phyloP scores from a whole-genome alignment of 345 rosid genomes.

The Sonneratia alba region DNA sequence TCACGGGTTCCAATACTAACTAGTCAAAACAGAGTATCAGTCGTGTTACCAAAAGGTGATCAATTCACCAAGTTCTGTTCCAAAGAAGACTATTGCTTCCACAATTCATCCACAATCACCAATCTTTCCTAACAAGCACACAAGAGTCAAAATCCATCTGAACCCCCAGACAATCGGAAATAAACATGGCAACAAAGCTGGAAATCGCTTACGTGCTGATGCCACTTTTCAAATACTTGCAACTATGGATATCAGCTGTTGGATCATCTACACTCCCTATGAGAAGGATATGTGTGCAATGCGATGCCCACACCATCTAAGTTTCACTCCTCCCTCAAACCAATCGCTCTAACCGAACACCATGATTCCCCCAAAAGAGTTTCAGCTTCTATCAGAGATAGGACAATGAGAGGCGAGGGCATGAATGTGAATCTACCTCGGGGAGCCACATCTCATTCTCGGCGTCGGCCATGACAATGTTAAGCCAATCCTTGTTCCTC shows the following conservation, averaged over 20 bases:
- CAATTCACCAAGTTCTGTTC: no score
- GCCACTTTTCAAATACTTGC: no score
- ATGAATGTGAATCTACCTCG: conserved; percentile 38
- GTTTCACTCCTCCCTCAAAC: not conserved
- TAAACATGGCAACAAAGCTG: not conserved
- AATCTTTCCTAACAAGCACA: not conserved
- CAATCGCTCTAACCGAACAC: not conserved
- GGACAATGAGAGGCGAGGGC: no score
- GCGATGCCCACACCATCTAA: no score
- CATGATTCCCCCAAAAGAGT: not conserved
- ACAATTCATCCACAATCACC: not conserved
- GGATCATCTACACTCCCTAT: not conserved
- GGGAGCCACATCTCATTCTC: conserved; percentile 94
- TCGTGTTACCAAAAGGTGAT: no score
- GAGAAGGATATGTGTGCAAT: not conserved
- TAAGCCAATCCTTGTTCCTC: conserved; percentile 71
- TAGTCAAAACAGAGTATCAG: no score
- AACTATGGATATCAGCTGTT: not conserved
- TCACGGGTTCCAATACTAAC: no score
- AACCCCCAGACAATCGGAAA: not conserved
- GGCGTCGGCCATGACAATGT: conserved; percentile 80
- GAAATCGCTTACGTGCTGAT: not conserved
- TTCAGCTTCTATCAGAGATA: no score
- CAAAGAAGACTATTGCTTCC: not conserved
- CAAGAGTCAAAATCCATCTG: not conserved